Base-by-base conservation (phyloP, 306 rosid genomes). In the Cicer pinnatifidum region DNA sequence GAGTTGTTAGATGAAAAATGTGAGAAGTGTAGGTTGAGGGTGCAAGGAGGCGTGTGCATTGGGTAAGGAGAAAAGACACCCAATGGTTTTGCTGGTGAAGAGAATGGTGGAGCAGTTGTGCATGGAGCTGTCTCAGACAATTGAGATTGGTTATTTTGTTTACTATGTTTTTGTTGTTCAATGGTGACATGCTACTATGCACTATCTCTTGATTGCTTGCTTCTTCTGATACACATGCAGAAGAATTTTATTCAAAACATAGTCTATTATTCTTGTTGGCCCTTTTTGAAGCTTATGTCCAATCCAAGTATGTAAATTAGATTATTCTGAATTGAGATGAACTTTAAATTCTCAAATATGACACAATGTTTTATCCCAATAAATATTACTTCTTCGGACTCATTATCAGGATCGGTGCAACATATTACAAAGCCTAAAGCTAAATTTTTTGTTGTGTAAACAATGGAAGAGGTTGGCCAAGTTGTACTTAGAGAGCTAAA, bases 21-120 rank as follows among this genome's bases (percentile, higher is more conserved):
- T 58, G 67, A 12, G 59, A 60, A 69, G 90, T 79, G 68, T 89
- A 89, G 68, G 46, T 17, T 0, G 67, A 75, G 12, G 87, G 90
- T 8, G 90, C 92, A 10, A 58, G 85, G 75, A 87, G 80, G 87
- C 84, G 90, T 11, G 75, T 72, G 85, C 90, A 89, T n/a, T 72
- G 85, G 40, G 72, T 17, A 75, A 87, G 82, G 72, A 87, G 92
- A 2, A 84, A 44, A 9, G 84, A 61, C 16, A 86, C 80, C 84
- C 84, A 87, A 12, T 85, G 72, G 75, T 79, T 85, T 40, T 84
- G 84, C 77, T 63, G 67, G 77, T 84, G 90, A 61, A 79, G 82
- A 76, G 84, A 82, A 37, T 71, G 78, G 28, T 60, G 80, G 72
- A 88, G 10, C 40, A 87, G 83, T 17, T 77, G 85, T 28, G 90